Evolutionary conservation across 352 stramenopile genomes (phyloP), one percentile per base, ranked within the genome.

Genomic region (Pythium scleroteichum): DNA sequence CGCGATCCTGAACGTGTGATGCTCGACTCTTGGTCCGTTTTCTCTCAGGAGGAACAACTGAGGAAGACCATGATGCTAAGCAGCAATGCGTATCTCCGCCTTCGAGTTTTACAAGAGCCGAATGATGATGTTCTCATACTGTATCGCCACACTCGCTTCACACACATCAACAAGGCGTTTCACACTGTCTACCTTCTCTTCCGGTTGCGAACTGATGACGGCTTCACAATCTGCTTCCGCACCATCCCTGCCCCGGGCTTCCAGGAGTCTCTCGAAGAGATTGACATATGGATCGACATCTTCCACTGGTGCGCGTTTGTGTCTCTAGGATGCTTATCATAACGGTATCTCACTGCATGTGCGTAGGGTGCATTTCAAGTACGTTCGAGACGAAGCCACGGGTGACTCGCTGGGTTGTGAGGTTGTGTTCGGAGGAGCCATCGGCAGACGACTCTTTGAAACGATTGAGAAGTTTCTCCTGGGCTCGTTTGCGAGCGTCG

Each of bases 101-200:
- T 87, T 0, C 65, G 78, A 39, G 65, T 81, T 12, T 26, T 87
- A n/a, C 76, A 87, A 53, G 65, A 76, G 12, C 53, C 84, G 20
- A 82, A 70, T 48, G 68, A 73, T n/a, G 76, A 87, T 45, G 67
- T 77, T 14, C 56, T 76, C 5, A 64, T 89, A 14, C 58, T 89
- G 24, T 69, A 79, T 13, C 79, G 78, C 32, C 70, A 87, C 54
- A 78, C 77, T 8, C 62, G 72, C 29, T 84, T 78, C 55, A n/a
- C 55, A 12, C 55, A 62, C 3, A 64, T 82, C 42, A 62, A 61
- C 0, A 67, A 68, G 24, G 68, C 66, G 14, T 82, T 88, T 57
- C 78, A 84, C 65, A 85, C 80, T 1, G 78, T 90, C 22, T 87
- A 83, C 59, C 53, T 90, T 49, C 66, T 90, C 39, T 90, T 86